A percentile compares a stretch with the other conserved stretches of the same genome.
phyloP scores from a whole-genome alignment of 768 basidiomycete species.

The Auriscalpium vulgare region DNA sequence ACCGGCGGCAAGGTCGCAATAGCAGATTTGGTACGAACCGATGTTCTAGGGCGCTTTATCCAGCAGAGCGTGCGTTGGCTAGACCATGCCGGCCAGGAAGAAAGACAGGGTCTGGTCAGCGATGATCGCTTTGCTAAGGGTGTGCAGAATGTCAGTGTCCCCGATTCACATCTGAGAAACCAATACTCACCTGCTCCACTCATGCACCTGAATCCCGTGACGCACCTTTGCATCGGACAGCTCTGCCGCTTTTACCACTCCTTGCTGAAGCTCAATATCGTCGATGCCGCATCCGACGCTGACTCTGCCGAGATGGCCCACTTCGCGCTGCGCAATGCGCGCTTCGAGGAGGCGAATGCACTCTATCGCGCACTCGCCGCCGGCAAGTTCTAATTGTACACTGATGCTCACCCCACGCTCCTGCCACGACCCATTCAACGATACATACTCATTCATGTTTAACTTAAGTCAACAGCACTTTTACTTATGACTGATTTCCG shows the following conservation, averaged over 20 bases:
- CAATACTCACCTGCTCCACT: background rate
- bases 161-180: background rate
- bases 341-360: slow-evolving; percentile 69
- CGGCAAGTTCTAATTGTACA: slow-evolving; percentile 23
- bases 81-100: slow-evolving; percentile 61
- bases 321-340: slow-evolving; percentile 63
- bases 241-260: slow-evolving; percentile 72
- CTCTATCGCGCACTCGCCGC: slow-evolving; percentile 60
- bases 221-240: slow-evolving; percentile 25
- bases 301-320: slow-evolving; percentile 75
- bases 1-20: slow-evolving; percentile 48
- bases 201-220: background rate
- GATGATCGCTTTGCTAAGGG: slow-evolving; percentile 71
- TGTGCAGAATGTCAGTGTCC: slow-evolving; percentile 54
- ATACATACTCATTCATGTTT: too few species aligned
- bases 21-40: slow-evolving; percentile 54
- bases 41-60: slow-evolving; percentile 64
- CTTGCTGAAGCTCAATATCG: slow-evolving; percentile 56
- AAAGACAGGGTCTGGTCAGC: slow-evolving; percentile 56
- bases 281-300: slow-evolving; percentile 54
- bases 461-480: too few species aligned
- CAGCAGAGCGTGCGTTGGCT: slow-evolving; percentile 65
- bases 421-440: too few species aligned
- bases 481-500: too few species aligned
- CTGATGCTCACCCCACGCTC: too few species aligned